Evolutionary conservation across 352 stramenopile genomes (phyloP), one percentile per base, ranked within the genome.

Genomic region (Globisporangium spiculum): DNA sequence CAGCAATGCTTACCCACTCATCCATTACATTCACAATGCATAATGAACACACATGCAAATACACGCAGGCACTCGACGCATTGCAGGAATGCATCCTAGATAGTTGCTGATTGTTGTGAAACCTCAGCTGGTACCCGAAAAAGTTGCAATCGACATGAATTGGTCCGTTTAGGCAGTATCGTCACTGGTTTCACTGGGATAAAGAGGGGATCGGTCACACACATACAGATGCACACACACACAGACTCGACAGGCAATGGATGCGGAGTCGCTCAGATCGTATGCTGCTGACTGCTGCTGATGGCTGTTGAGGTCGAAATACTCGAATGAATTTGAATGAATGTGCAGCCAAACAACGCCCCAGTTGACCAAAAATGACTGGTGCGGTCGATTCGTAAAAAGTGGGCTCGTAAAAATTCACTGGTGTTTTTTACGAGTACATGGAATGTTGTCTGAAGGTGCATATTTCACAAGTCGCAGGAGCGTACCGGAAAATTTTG

Each of bases 121-220:
- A 84, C 83, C 85, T 93, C 83, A 90, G 85, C 55, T 91, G 85
- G 85, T 93, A 93, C 85, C 85, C 85, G 85, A 93, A 93, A 93
- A 89, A 86, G 74, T 90, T 91, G 85, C 81, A 92, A 93, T 93
- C 85, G 85, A 88, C 85, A 89, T 93, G 83, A 91, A 92, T 92
- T 93, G 83, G 83, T 93, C 83, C 85, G 85, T 90, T 88, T 66
- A 71, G 82, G 85, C 81, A 84, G 71, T 50, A 86, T 90, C 81
- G 73, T 93, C 85, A 93, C 67, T 76, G 85, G 83, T 81, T 86
- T 83, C 68, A 63, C 60, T n/a, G 18, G 34, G 24, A 26, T 3
- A 52, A 32, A 18, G 18, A 24, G 22, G 44, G 22, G 22, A 22
- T n/a, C 24, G 26, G 16, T 34, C 48, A 20, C 18, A 7, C 50